Conservation (phyloP, 2,329 filamentous ascomycete species). For the Davidsoniella neocaledoniae region DNA sequence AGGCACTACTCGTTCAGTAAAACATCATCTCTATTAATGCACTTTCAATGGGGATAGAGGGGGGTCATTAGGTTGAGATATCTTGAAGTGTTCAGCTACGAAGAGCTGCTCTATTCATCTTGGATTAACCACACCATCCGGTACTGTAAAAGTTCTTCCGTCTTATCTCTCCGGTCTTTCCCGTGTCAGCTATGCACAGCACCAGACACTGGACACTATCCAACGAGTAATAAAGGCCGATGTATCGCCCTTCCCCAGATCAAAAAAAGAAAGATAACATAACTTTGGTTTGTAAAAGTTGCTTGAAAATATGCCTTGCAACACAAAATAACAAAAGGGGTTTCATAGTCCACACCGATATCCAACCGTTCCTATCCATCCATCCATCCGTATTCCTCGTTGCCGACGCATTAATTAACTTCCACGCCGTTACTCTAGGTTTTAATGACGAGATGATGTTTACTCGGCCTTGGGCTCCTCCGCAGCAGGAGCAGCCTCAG, state of each 20-base stretch:
- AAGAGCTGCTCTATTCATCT: no score
- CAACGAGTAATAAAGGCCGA: background rate
- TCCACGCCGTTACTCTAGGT: conserved; percentile 20
- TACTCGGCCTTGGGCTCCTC: conserved; percentile 59
- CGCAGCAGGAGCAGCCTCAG: conserved; percentile 30
- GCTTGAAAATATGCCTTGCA: conserved; percentile 3
- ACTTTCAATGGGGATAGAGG: no score
- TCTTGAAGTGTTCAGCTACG: no score
- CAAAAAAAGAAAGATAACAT: conserved; percentile 9
- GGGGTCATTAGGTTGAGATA: no score
- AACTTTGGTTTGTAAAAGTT: conserved; percentile 7
- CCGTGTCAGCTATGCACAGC: background rate
- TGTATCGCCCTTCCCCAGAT: background rate
- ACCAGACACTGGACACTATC: background rate
- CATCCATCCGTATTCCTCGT: conserved; percentile 5
- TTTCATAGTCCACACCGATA: conserved; percentile 4
- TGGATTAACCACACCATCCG: background rate
- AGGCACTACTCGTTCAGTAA: no score
- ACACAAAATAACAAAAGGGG: conserved; percentile 10
- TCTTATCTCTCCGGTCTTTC: background rate
- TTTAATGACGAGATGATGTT: conserved; percentile 25
- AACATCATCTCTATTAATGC: no score
- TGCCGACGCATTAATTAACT: conserved; percentile 15
- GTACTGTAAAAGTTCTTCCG: background rate
- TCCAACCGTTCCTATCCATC: conserved; percentile 6